phyloP scores from a whole-genome alignment of 257 asterid species.

The Solanum okadae region DNA sequence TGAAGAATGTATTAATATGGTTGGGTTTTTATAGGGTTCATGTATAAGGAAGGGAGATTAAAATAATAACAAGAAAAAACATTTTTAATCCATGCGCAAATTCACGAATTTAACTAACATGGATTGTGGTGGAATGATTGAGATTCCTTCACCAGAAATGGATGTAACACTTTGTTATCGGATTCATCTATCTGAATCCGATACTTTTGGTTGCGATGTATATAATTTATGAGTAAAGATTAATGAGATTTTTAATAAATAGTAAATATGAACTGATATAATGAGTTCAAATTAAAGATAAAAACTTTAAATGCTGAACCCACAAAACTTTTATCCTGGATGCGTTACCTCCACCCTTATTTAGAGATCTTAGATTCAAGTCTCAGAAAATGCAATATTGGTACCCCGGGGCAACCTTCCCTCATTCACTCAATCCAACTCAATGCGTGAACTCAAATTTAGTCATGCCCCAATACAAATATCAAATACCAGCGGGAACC shows the following conservation, averaged over 20 bases:
- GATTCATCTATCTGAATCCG: not conserved
- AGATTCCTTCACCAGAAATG: not conserved
- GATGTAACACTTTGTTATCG: not conserved
- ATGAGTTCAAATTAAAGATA: not conserved
- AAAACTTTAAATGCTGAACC: not conserved
- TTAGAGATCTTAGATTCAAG: not conserved
- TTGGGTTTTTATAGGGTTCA: not conserved
- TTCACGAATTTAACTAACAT: not conserved
- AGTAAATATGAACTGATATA: not conserved
- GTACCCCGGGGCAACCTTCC: not conserved
- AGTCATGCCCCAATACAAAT: not conserved
- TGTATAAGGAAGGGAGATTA: not conserved
- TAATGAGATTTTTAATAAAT: not conserved
- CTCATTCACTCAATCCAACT: not conserved
- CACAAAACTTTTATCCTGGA: not conserved
- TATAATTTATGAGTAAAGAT: not conserved
- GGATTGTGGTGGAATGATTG: not conserved
- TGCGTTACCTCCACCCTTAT: rapidly evolving
- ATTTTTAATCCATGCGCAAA: no score
- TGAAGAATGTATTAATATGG: not conserved
- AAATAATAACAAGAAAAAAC: not conserved
- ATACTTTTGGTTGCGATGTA: not conserved
- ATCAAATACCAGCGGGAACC: rapidly evolving
- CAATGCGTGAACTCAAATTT: not conserved
- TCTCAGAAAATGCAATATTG: not conserved